A percentile compares a stretch with the other conserved stretches of the same genome.
Conservation (phyloP, 345 rosid species). For the Adansonia digitata region DNA sequence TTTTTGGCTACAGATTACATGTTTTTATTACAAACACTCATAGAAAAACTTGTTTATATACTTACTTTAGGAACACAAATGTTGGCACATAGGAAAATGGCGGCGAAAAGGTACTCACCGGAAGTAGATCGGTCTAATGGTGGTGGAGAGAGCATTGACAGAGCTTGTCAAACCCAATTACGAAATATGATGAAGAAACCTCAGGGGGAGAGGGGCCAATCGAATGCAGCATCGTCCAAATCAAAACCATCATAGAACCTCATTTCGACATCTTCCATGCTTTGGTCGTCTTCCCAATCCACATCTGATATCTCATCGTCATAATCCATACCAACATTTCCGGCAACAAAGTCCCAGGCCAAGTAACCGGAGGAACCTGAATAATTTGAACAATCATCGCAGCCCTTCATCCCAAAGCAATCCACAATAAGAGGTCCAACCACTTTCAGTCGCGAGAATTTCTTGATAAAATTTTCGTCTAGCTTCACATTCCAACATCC, state of each 20-base stretch:
- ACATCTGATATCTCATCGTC: constrained; percentile 20
- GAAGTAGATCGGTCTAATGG: not conserved
- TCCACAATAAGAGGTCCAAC: constrained; percentile 22
- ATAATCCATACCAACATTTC: constrained; percentile 11
- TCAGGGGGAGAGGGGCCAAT: constrained; percentile 28
- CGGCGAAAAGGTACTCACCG: not conserved
- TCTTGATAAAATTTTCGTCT: constrained; percentile 14
- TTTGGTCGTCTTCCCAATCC: constrained; percentile 18
- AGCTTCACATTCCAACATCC: constrained; percentile 28
- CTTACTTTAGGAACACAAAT: not conserved
- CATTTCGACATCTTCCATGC: constrained; percentile 29
- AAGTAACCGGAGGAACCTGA: constrained; percentile 25
- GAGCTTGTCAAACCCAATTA: constrained; percentile 1
- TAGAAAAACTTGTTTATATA: not conserved
- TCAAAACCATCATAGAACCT: constrained; percentile 23
- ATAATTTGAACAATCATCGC: constrained; percentile 23
- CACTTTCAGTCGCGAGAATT: constrained; percentile 22
- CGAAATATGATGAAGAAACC: not conserved
- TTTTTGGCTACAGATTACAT: not conserved
- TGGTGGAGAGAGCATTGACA: not conserved
- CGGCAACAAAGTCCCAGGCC: constrained; percentile 23
- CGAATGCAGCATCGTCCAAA: constrained; percentile 14
- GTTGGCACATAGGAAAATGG: not conserved
- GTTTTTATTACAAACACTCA: constrained; percentile 13
- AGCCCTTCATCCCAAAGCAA: constrained; percentile 22